Evolutionary conservation across 1,139 yeast species (phyloP).

Genomic region (Pichia sp.): DNA sequence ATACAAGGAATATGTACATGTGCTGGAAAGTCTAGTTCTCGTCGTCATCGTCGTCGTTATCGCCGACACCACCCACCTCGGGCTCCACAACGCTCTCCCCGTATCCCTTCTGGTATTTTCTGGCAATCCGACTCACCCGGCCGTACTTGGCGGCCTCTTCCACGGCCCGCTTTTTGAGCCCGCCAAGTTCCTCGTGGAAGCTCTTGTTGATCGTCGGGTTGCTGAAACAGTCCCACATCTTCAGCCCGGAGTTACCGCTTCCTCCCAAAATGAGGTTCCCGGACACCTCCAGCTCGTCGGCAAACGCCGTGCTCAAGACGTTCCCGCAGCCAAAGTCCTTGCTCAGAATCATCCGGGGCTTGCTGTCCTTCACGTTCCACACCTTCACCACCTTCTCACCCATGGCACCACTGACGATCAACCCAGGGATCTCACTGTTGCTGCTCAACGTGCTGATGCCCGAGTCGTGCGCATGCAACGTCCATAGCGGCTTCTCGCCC

Average conservation of each 20-base stretch:
- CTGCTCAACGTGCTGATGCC: conserved; percentile 82
- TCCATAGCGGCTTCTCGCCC: conserved; percentile 70
- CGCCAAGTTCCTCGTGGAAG: conserved; percentile 54
- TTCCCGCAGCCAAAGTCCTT: conserved; percentile 95
- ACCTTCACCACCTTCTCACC: conserved; percentile 82
- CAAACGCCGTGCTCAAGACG: conserved; percentile 77
- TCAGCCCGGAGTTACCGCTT: conserved; percentile 56
- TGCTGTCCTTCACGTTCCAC: conserved; percentile 61
- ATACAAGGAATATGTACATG: no score
- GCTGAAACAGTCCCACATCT: conserved; percentile 89
- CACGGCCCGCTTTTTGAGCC: conserved; percentile 53
- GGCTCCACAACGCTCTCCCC: conserved; percentile 56
- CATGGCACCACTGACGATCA: conserved; percentile 85
- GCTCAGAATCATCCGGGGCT: conserved; percentile 83
- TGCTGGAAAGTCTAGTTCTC: conserved; percentile 15
- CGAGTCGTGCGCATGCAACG: conserved; percentile 93
- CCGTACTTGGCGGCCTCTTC: conserved; percentile 52
- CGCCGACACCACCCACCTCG: conserved; percentile 57
- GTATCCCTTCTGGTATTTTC: conserved; percentile 53
- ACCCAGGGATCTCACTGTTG: conserved; percentile 63
- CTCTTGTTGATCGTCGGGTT: conserved; percentile 72
- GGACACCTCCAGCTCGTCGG: conserved; percentile 81
- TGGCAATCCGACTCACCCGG: conserved; percentile 66
- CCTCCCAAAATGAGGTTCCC: conserved; percentile 89
- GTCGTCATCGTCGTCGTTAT: conserved; percentile 48